Evolutionary conservation across 345 rosid genomes (phyloP).

Genomic region (Salix suchowensis): DNA sequence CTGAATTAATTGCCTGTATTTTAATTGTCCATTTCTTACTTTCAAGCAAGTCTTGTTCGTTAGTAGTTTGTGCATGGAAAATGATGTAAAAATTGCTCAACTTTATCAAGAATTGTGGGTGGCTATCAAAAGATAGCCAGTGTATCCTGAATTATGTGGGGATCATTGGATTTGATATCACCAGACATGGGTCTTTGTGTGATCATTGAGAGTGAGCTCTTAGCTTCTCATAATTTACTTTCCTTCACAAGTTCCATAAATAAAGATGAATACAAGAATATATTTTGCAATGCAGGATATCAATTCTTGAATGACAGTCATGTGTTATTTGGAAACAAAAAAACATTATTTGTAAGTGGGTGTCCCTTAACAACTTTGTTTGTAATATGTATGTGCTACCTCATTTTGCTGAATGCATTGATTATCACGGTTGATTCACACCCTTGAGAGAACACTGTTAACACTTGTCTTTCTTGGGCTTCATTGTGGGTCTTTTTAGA

Average conservation of each 20-base stretch:
- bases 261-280: background rate
- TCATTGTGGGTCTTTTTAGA: background rate
- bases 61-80: background rate
- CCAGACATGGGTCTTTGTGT: background rate
- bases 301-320: background rate
- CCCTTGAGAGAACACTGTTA: too few species aligned
- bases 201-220: background rate
- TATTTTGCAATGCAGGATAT: background rate
- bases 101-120: background rate
- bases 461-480: background rate
- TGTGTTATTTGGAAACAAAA: background rate
- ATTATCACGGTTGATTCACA: too few species aligned
- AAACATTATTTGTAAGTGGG: background rate
- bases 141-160: background rate
- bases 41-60: background rate
- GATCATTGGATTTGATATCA: background rate
- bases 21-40: background rate
- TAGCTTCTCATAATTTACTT: background rate
- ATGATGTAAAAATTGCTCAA: background rate
- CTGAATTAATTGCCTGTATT: too few species aligned
- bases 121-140: background rate
- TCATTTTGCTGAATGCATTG: too few species aligned
- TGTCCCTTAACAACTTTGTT: background rate
- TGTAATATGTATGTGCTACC: too few species aligned
- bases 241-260: background rate